Evolutionary conservation across 2,329 filamentous ascomycete genomes (phyloP), one percentile per base, ranked within the genome.

Genomic region (Lasiodiplodia sp.): DNA sequence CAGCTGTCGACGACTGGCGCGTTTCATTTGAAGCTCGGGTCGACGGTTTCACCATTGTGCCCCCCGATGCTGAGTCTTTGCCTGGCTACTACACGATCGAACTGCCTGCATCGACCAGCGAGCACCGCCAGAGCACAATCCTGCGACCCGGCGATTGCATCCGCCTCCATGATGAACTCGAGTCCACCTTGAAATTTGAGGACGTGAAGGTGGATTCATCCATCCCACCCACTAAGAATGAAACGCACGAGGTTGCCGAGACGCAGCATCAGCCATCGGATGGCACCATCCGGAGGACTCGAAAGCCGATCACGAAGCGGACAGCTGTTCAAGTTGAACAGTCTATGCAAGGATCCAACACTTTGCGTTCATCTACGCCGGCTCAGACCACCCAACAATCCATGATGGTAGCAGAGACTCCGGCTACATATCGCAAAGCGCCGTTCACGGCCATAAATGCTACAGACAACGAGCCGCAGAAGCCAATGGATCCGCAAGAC

Each of bases 121-220:
- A 64, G 47, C 44, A 52, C 31, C 40, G 44, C 2, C 18, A 31
- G 38, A 52, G 34, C 31, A 34, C 49, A 6, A 38, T 67, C 38
- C 55, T 67, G 8, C 28, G 65, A 14, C 65, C 44, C 21, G 40
- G n/a, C 21, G 65, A 67, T 31, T 44, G 31, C 14, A 40, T 67
- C 4, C 5, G 60, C 60, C 51, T 64, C 60, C 37, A 31, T 8
- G 5, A 37, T 16, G 18, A 52, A 16, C 40, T 64, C 25, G 11
- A 38, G 23, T 37, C 37, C 44, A 49, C 40, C n/a, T 21, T 67
- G 8, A 60, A n/a, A 14, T 10, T 53, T 14, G 44, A 31, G 6
- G 65, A 67, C 3, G 49, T 68, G 7, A 31, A 67, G 12, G 55
- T 67, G 7, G 40, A 14, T 3, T 67, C 66, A 6, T 67, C 55